phyloP scores from a whole-genome alignment of 2,329 filamentous ascomycete genomes.

The Talaromyces sp. region DNA sequence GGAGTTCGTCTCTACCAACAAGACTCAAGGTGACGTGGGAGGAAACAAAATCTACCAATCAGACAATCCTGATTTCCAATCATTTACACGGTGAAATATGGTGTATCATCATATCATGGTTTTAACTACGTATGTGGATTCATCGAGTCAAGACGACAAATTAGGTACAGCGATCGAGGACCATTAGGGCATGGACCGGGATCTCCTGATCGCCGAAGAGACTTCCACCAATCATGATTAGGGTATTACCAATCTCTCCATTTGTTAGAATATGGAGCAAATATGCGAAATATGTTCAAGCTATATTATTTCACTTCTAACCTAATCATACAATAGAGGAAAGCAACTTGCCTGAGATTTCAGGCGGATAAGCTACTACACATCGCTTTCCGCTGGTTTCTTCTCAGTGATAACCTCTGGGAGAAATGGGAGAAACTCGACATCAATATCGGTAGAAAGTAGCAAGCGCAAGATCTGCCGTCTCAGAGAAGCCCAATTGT shows the following conservation, averaged over 20 bases:
- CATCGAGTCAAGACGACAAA: neutral
- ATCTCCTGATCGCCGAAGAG: constrained; percentile 3
- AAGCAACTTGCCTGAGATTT: neutral
- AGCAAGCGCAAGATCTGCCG: neutral
- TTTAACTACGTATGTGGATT: neutral
- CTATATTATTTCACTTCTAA: neutral
- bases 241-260: neutral
- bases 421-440: neutral
- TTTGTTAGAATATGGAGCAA: too few species aligned
- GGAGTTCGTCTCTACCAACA: neutral
- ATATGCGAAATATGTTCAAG: neutral
- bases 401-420: neutral
- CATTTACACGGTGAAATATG: neutral
- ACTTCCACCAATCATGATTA: neutral
- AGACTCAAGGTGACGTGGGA: neutral
- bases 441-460: neutral
- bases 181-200: neutral
- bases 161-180: neutral
- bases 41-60: neutral
- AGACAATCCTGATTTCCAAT: neutral
- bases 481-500: neutral
- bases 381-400: neutral
- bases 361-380: neutral
- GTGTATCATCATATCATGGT: neutral
- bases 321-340: neutral